Evolutionary conservation across 1,284 basidiomycete species (phyloP).

Genomic region (Clitocybe nebularis): DNA sequence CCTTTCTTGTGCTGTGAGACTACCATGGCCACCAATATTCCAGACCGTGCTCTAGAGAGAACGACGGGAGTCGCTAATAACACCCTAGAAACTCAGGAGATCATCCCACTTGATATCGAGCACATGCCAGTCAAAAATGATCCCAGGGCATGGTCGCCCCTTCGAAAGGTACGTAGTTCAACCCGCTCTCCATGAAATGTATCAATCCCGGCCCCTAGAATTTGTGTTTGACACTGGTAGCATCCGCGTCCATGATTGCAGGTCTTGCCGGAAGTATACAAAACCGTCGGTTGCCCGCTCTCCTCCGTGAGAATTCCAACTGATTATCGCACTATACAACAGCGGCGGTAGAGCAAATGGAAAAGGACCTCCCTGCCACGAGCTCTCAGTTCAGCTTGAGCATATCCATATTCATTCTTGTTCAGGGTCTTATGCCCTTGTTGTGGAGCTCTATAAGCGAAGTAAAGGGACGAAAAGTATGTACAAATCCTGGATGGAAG

Average conservation of each 20-base stretch:
- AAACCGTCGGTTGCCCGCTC: conserved; percentile 45
- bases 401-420: conserved; percentile 74
- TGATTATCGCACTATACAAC: neutral
- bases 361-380: conserved; percentile 60
- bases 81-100: neutral
- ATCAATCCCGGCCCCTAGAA: conserved; percentile 33
- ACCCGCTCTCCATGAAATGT: neutral
- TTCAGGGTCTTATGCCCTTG: conserved; percentile 70
- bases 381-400: conserved; percentile 69
- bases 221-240: conserved; percentile 52
- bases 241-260: conserved; percentile 62
- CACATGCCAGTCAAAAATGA: conserved; percentile 65
- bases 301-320: conserved; percentile 21
- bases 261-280: conserved; percentile 68
- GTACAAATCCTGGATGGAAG: too few species aligned
- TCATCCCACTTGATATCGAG: conserved; percentile 30
- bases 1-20: too few species aligned
- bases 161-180: conserved; percentile 52
- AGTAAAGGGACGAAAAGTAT: conserved; percentile 75
- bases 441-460: conserved; percentile 75
- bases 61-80: neutral
- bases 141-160: conserved; percentile 68
- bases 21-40: too few species aligned
- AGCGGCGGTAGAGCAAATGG: conserved; percentile 67
- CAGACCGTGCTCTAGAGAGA: too few species aligned